phyloP scores from a whole-genome alignment of 1,284 basidiomycete species.

The Cystobasidium slooffiae region DNA sequence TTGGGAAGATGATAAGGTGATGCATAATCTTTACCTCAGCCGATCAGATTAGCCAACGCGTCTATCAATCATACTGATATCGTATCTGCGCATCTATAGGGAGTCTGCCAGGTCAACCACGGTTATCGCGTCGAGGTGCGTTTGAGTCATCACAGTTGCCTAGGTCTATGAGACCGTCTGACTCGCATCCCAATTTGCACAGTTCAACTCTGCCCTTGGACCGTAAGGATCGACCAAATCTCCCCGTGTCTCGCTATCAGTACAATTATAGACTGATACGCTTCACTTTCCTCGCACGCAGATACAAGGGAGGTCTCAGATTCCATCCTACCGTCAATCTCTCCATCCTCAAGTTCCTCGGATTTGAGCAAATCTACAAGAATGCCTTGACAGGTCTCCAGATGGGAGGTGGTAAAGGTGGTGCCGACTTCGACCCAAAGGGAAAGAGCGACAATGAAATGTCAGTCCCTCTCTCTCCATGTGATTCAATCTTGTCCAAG shows the following conservation, averaged over 20 bases:
- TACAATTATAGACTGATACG: background rate
- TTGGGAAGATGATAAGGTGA: constrained; percentile 71
- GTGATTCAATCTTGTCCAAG: background rate
- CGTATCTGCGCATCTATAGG: constrained; percentile 55
- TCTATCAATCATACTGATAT: background rate
- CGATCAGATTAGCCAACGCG: background rate
- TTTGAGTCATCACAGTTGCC: background rate
- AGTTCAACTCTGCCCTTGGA: constrained; percentile 79
- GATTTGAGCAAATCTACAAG: constrained; percentile 82
- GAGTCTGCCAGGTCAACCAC: constrained; percentile 70
- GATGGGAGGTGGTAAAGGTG: constrained; percentile 69
- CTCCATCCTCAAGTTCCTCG: constrained; percentile 82
- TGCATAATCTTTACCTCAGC: constrained; percentile 13
- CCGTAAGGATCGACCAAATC: constrained; percentile 67
- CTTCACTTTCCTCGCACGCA: background rate
- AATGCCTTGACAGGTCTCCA: constrained; percentile 77
- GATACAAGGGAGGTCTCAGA: constrained; percentile 67
- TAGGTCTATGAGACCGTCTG: constrained; percentile 11
- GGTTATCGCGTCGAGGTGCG: constrained; percentile 70
- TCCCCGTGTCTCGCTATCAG: background rate
- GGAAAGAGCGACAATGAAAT: constrained; percentile 78
- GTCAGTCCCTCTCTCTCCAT: constrained; percentile 65
- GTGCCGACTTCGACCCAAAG: constrained; percentile 75
- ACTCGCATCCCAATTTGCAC: constrained; percentile 50
- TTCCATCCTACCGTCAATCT: constrained; percentile 81